Evolutionary conservation across 768 basidiomycete species (phyloP), one percentile per base, ranked within the genome.

Genomic region (Mycena capillaripes): DNA sequence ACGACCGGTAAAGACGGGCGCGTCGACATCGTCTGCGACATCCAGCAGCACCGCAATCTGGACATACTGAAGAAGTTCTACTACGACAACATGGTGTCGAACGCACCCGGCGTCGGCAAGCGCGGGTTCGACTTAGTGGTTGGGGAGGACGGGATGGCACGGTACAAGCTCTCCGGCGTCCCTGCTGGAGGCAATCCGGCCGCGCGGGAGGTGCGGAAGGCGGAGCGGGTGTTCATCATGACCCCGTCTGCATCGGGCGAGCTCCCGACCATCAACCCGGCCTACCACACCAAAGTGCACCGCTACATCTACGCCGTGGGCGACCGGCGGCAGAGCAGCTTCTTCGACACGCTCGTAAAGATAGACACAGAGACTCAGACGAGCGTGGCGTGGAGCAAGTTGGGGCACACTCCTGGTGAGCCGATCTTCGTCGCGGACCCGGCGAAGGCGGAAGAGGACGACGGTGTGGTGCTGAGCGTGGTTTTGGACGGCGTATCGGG

Each of bases 361-460:
- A 78, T 85, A 30, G 82, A 84, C 70, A 79, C 69, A 70, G 68
- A 76, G 61, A 65, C 76, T 12, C 69, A 69, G 27, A 68, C 48
- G 17, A 34, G 55, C n/a, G 67, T 42, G 25, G 72, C 78, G 30
- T 83, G 83, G 82, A 76, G 68, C 11, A 64, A 74, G 1, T 61
- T 78, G 10, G 80, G 78, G 30, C 79, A 82, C 48, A 82, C 62
- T 12, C 80, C 83, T 6, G 78, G 83, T 17, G 83, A 85, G 72
- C 81, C 84, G 21, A 81, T 85, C 46, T 85, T 85, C 36, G 77
- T 84, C 14, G 60, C 78, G 1, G 55, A 80, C n/a, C 82, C 84
- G 0, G 53, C 78, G 23, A 77, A 75, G 21, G 71, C 67, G 0
- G 70, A 60, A 0, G 84, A 85, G 55, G 84, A 84, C 58, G 82